Evolutionary conservation across 2,329 filamentous ascomycete species (phyloP).

Genomic region (Curvularia sp.): DNA sequence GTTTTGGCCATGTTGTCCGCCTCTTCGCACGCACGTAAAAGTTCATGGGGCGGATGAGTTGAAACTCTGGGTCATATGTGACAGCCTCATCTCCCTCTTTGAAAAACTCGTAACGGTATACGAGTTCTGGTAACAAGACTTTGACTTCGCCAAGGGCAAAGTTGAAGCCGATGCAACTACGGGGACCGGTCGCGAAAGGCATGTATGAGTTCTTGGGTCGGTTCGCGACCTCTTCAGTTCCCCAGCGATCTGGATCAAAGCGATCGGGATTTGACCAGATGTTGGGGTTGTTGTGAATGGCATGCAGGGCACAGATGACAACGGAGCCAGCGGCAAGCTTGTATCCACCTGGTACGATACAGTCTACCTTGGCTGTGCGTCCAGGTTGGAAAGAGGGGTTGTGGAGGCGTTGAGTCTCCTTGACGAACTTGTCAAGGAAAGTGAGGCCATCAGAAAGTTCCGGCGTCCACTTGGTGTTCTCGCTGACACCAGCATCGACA

Average conservation of each 20-base stretch:
- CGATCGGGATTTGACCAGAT: conserved; percentile 65
- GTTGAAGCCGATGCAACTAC: conserved; percentile 25
- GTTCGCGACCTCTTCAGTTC: conserved; percentile 55
- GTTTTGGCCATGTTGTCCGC: conserved; percentile 18
- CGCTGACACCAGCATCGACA: conserved; percentile 26
- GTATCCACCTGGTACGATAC: conserved; percentile 67
- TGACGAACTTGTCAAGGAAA: conserved; percentile 32
- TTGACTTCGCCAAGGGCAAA: conserved; percentile 23
- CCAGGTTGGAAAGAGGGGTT: conserved; percentile 52
- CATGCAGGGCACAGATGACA: conserved; percentile 59
- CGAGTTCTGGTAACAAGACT: conserved; percentile 16
- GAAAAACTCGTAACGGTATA: conserved; percentile 22
- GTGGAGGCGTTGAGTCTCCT: conserved; percentile 32
- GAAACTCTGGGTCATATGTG: conserved; percentile 23
- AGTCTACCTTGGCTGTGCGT: conserved; percentile 62
- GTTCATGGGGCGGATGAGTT: conserved; percentile 23
- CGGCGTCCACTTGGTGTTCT: conserved; percentile 27
- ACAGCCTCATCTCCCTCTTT: conserved; percentile 18
- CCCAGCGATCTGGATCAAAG: conserved; percentile 68
- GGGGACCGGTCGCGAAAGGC: conserved; percentile 20
- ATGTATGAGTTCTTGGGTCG: conserved; percentile 22
- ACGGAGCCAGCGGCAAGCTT: conserved; percentile 60
- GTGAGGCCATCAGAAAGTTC: conserved; percentile 28
- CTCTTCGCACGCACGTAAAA: conserved; percentile 22
- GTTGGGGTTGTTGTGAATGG: conserved; percentile 59